These are phyloP conservation scores for Scutellaria baicalensis DNA, from an alignment of 257 asterid species.

Conservation along the genomic window DNA sequence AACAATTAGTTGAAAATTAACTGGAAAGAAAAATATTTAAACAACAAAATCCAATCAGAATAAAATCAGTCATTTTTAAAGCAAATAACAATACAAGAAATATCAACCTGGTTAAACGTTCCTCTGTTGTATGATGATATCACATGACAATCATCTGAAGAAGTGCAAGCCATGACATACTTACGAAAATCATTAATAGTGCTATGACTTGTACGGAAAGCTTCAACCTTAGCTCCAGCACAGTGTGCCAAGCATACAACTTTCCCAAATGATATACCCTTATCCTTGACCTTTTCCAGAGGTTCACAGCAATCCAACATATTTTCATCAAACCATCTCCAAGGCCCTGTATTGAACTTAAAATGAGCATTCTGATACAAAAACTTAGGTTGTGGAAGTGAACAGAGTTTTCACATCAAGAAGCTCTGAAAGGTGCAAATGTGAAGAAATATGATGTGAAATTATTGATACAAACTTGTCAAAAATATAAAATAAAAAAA, in stretches of 20 bases:
- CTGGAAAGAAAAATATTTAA: neutral
- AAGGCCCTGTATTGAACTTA: constrained; percentile 63
- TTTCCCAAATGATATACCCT: constrained; percentile 89
- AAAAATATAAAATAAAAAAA: neutral
- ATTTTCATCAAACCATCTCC: constrained; percentile 99
- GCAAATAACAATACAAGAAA: neutral
- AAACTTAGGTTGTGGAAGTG: neutral
- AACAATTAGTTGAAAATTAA: constrained; percentile 1
- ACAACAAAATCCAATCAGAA: constrained; percentile 7
- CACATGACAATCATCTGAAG: constrained; percentile 80
- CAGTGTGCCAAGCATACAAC: constrained; percentile 95
- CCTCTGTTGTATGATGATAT: constrained; percentile 92
- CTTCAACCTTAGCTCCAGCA: constrained; percentile 94
- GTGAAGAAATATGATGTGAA: neutral
- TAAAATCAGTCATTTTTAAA: neutral
- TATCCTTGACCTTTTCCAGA: constrained; percentile 82
- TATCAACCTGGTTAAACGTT: constrained; percentile 59
- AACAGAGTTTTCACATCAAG: neutral
- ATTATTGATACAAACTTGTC: neutral
- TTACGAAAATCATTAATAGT: constrained; percentile 83
- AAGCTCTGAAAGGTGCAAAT: neutral
- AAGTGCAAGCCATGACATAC: constrained; percentile 63
- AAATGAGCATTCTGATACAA: constrained; percentile 15
- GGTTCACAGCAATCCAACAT: constrained; percentile 99
- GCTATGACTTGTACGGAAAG: constrained; percentile 85